These are phyloP conservation scores for Pseudocercospora musae DNA, from an alignment of 2,329 filamentous ascomycete genomes.

Conservation along the genomic window DNA sequence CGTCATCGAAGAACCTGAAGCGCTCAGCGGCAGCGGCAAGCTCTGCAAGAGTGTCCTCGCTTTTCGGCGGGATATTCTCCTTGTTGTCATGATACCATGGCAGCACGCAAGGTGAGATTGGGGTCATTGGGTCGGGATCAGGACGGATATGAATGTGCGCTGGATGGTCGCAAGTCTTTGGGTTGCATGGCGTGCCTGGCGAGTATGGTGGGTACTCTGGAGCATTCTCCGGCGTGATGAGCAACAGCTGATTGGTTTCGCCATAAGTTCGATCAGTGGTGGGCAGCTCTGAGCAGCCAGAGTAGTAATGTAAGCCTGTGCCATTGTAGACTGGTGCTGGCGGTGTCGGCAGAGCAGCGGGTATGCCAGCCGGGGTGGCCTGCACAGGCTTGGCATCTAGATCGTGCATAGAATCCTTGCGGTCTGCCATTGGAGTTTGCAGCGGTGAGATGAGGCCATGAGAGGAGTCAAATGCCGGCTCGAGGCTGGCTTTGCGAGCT, in stretches of 20 bases:
- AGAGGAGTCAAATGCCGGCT: not conserved
- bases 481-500: not conserved
- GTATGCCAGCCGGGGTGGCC: not conserved
- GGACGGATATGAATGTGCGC: constrained; percentile 10
- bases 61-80: constrained; percentile 19
- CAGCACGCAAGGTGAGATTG: not conserved
- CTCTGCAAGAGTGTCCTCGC: constrained; percentile 3
- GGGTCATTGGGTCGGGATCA: not conserved
- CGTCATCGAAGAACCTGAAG: not conserved
- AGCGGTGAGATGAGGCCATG: constrained; percentile 9
- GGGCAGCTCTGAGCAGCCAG: constrained; percentile 26
- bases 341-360: constrained; percentile 15
- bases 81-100: constrained; percentile 17
- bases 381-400: not conserved
- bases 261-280: constrained; percentile 34
- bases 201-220: not conserved
- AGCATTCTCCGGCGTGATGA: constrained; percentile 19
- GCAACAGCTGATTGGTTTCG: constrained; percentile 30
- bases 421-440: constrained; percentile 8
- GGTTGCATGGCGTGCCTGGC: constrained; percentile 1
- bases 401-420: not conserved
- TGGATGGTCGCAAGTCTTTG: constrained; percentile 8
- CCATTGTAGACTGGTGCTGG: constrained; percentile 17
- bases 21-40: not conserved
- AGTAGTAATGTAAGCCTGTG: constrained; percentile 8